Base-by-base conservation (phyloP, 2,329 filamentous ascomycete species). In the Colletotrichum musicola region DNA sequence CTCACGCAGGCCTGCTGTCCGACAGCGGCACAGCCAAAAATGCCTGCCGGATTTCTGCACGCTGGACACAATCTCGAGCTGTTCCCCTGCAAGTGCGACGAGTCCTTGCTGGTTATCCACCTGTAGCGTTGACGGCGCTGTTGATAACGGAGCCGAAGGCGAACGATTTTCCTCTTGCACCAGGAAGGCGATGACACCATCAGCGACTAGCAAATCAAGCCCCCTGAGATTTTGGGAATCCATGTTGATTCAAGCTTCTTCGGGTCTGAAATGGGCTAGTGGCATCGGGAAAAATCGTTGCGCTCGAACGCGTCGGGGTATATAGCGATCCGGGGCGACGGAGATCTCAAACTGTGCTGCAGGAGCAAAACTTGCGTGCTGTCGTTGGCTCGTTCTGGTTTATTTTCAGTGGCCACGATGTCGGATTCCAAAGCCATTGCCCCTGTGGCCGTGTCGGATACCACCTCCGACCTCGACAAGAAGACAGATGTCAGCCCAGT, bases 281-380 rank as follows among this genome's bases (percentile, higher is more conserved):
- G 4, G 25, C 13, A 10, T 61, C 38, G 56, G 62, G 40, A 61
- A 30, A 65, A 65, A 61, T 65, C 62, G 62, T 65, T 65, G 25
- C 56, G 38, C 56, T 49, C n/a, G 16, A 22, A 27, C 13, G 16
- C 6, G 16, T 3, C 56, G 20, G 49, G 47, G 62, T 65, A 65
- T 61, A 61, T 65, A 65, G 49, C 62, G 20, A 61, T 61, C 49
- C 40, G 47, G 42, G n/a, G 13, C 25, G 20, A 6, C 62, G 18
- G 55, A 65, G 18, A 12, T 10, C 1, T 18, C 10, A 49, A 38
- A 10, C 7, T 12, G 3, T 4, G 18, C 16, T 22, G 3, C 1
- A 7, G 40, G 40, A 49, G 22, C 25, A 22, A 18, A 16, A 47
- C 6, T 30, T 1, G 12, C 16, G 14, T n/a, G 9, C n/a, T 49